Evolutionary conservation across 495 filamentous ascomycete genomes (phyloP).

Genomic region (Aspergillus indologenus): DNA sequence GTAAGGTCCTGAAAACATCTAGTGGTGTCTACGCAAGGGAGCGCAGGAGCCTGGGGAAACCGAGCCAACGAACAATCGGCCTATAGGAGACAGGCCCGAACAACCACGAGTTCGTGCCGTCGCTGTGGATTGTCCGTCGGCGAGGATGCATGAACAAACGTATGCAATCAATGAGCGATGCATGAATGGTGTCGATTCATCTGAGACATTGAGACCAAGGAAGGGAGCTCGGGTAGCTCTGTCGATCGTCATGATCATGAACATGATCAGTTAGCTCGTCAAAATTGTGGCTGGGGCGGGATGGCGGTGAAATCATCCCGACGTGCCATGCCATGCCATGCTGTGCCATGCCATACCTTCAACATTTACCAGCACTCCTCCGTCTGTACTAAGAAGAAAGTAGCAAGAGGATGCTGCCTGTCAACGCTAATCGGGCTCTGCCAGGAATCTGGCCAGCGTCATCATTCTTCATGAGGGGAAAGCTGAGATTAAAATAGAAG

Average conservation of each 20-base stretch:
- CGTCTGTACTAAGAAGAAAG: too few species aligned
- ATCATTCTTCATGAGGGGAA: not conserved
- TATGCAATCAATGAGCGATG: not conserved
- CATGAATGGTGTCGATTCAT: not conserved
- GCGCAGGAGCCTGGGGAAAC: not conserved
- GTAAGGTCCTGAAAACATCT: not conserved
- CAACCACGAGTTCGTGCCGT: not conserved
- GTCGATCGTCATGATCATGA: not conserved
- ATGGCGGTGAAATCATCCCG: not conserved
- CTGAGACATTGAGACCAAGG: not conserved
- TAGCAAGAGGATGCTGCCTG: not conserved
- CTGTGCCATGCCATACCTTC: not conserved
- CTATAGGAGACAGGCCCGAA: not conserved
- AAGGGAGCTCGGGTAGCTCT: not conserved
- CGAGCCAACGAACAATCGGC: not conserved
- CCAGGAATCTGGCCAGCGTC: not conserved
- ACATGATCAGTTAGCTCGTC: not conserved
- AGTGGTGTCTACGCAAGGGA: not conserved
- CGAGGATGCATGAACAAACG: not conserved
- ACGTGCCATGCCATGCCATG: not conserved
- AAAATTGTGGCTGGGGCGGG: not conserved
- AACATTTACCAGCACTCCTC: too few species aligned
- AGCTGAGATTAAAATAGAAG: conserved; percentile 1
- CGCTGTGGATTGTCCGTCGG: not conserved
- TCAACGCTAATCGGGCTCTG: not conserved